Evolutionary conservation across 169 alveolate genomes (phyloP), one percentile per base, ranked within the genome.

Genomic region (Perkinsus chesapeaki): DNA sequence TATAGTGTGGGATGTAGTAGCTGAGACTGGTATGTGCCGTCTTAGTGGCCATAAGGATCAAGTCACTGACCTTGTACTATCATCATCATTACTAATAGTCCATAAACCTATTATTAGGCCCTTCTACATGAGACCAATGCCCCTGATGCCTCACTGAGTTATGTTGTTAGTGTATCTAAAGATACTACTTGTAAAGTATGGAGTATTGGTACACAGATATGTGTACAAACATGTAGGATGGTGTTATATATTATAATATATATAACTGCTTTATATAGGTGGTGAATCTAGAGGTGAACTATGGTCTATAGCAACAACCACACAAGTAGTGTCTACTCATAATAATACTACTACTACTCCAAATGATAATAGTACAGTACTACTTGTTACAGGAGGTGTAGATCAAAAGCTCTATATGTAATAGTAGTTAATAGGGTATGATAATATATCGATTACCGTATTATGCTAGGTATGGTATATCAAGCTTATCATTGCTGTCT

Each of bases 1-100:
- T 10, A 95, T 97, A 48, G 93, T 97, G 39, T 97, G 99, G 99
- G 98, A 97, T 92, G 93, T 95, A 34, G 93, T 95, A n/a, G 96
- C 96, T 19, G 98, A 97, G 73, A 93, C 93, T 39, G 98, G 99
- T 19, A 93, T 96, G 91, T 96, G 93, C 94, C 94, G 97, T 37
- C 94, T 96, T 36, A 96, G 96, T 39, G 98, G 98, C 3, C 98
- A 97, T 92, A 92, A 95, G 34, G 96, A 96, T 92, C 96, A 95
- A 47, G 97, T 97, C 34, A 96, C 97, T 37, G 98, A 95, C 48
- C 92, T 96, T n/a, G 82, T 60, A 60, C 12, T 60, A 47, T 10
- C 19, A 93, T 9, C 19, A 47, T 43, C 73, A 93, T 60, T 91
- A n/a, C n/a, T n/a, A n/a, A n/a, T 60, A 43, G 91, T 39, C 92